Base-by-base conservation (phyloP, 2,329 filamentous ascomycete genomes). In the Ceratocystis cacaofunesta region DNA sequence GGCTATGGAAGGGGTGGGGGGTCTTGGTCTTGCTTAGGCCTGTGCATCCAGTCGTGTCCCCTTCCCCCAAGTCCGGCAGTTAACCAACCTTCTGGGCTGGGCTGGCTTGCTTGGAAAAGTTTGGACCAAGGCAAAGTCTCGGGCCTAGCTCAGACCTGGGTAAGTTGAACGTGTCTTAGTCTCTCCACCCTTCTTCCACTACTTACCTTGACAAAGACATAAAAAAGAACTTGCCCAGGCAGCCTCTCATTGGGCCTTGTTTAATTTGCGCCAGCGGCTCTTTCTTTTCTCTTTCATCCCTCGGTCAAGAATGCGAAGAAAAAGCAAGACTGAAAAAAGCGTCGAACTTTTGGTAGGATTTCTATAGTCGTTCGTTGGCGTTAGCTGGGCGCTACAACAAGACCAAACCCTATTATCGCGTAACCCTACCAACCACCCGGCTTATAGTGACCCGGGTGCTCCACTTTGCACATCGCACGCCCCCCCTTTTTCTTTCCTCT, bases 381-480 rank as follows among this genome's bases (percentile, higher is more conserved):
- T 22, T 52, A 41, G 36, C 36, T 41, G 36, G 36, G 36, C 10
- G 36, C 36, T 41, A 41, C 36, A 41, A 12, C 1, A 41, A 41
- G 2, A 12, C 1, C 3, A 52, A 25, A 52, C 48, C 48, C 48
- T 58, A 58, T 32, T 30, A 19, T 3, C 1, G 1, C 1, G 10
- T 8, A 58, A 58, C 52, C 25, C 52, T 58, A 58, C 52, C 52
- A 58, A 36, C 52, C 52, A 58, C 52, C 52, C 52, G 52, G 52
- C 25, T 32, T 58, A 58, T n/a, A 30, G n/a, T 12, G 28, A 17
- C 28, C 28, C 36, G 36, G 7, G 28, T n/a, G 52, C 52, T 30
- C 52, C 52, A 58, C 52, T 32, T 58, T 58, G 25, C 25, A 58
- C 52, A 58, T 58, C 52, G n/a, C 52, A 58, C 52, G 28, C 52